Conservation (phyloP, 306 rosid genomes). For the Gynostemma pentaphyllum region DNA sequence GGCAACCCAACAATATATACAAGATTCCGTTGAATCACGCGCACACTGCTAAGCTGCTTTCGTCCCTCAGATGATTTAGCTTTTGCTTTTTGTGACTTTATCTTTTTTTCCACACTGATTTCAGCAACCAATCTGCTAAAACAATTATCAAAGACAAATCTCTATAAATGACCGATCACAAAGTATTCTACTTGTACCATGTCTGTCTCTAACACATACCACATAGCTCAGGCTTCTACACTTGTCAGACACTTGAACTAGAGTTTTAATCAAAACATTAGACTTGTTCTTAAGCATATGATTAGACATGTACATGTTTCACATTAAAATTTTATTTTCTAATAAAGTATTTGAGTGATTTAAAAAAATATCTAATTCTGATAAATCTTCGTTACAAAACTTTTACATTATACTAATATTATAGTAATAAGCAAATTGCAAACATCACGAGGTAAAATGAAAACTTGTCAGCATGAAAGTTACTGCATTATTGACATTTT, state of each 20-base stretch:
- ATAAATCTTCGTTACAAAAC: no score
- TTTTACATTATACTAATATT: no score
- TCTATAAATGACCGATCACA: neutral
- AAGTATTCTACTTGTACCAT: neutral
- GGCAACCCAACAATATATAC: constrained; percentile 93
- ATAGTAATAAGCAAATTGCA: no score
- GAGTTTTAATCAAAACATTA: neutral
- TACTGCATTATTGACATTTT: no score
- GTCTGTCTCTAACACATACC: neutral
- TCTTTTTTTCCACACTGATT: constrained; percentile 58
- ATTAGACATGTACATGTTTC: no score
- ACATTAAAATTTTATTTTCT: no score
- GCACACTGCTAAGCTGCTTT: constrained; percentile 90
- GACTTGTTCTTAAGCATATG: no score
- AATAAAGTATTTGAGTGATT: no score
- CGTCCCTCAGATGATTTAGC: constrained; percentile 80
- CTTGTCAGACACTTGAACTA: neutral
- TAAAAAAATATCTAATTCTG: no score
- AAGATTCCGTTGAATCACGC: constrained; percentile 97
- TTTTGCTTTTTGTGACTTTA: constrained; percentile 71
- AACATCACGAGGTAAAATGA: no score
- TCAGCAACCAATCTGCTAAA: constrained; percentile 55
- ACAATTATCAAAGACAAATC: neutral
- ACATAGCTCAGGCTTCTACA: no score
- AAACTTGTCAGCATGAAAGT: no score